Evolutionary conservation across 768 basidiomycete species (phyloP), one percentile per base, ranked within the genome.

Genomic region (Lenzites betulinus): DNA sequence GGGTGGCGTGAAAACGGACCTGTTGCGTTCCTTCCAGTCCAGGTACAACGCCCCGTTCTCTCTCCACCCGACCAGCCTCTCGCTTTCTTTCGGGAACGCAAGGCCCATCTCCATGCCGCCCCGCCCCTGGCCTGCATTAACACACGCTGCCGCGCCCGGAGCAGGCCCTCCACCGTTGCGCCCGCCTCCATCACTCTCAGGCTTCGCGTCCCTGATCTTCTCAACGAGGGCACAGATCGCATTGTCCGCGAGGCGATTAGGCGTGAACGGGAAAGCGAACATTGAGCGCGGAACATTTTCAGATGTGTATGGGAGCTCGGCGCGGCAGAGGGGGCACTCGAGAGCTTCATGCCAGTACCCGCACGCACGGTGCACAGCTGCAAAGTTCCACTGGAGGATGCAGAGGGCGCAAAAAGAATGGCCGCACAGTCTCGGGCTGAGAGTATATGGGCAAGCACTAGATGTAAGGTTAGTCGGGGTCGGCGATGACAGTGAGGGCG

Each of bases 331-430:
- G 36, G 87, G 88, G 70, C 86, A 89, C 64, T 85, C 83, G 43
- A 88, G 84, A 13, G 80, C 69, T 66, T 86, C 83, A 62, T 88
- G 88, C 88, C 88, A 90, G 33, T 76, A 75, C 28, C 86, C 86
- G 67, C 88, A 89, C 0, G 75, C 76, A 48, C 75, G 76, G 71
- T 89, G 87, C 28, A 88, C 73, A 49, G 83, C 82, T 66, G 86
- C 84, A 75, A 88, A 88, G 73, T 84, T 83, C 84, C 86, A 87
- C 67, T 83, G 83, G 30, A 89, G 71, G 61, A 87, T 84, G 72
- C 86, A 88, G 49, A 84, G 73, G 30, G 83, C 82, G 68, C 86
- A 89, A 67, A 86, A 89, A 4, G 86, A 81, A 67, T 90, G 88
- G 11, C 88, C 88, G 62, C 88, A 89, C 41, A 75, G 73, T 15